These are phyloP conservation scores for Trichoderma cornu-damae DNA, from an alignment of 2,329 filamentous ascomycete species.

Conservation along the genomic window DNA sequence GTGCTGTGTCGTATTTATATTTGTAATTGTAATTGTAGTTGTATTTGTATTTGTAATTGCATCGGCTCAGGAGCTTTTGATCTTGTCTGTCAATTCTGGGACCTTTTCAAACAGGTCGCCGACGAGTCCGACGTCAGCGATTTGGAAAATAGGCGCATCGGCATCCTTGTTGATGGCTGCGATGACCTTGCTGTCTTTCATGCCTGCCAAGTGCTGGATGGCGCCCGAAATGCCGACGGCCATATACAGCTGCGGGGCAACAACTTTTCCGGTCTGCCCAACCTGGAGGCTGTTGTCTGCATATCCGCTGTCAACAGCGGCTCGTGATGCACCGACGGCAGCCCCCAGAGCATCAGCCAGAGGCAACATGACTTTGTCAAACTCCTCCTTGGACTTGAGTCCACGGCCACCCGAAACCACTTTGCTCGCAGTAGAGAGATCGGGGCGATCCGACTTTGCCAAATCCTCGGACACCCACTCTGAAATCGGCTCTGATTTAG, in stretches of 20 bases:
- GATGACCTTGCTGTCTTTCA: conserved; percentile 99
- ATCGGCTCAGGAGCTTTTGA: conserved; percentile 54
- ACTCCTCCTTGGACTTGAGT: conserved; percentile 96
- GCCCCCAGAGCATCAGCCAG: conserved; percentile 89
- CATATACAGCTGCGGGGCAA: conserved; percentile 91
- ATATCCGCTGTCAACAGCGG: conserved; percentile 94
- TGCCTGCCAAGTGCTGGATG: conserved; percentile 96
- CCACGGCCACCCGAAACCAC: conserved; percentile 93
- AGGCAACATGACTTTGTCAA: conserved; percentile 86
- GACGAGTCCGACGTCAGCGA: conserved; percentile 92
- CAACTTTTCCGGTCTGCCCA: conserved; percentile 97
- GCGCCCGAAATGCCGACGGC: conserved; percentile 94
- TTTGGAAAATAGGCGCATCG: conserved; percentile 96
- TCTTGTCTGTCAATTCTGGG: conserved; percentile 91
- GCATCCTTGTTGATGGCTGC: conserved; percentile 97
- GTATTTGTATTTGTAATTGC: conserved; percentile 27
- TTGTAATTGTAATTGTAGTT: conserved; percentile 27
- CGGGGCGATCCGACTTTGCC: conserved; percentile 87
- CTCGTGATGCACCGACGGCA: conserved; percentile 91
- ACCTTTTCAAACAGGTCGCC: conserved; percentile 95
- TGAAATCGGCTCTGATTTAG: conserved; percentile 65
- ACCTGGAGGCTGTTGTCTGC: conserved; percentile 98
- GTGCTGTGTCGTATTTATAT: conserved; percentile 1
- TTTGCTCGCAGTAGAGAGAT: conserved; percentile 79
- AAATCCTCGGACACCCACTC: conserved; percentile 95